Percentiles rank a stretch among this genome's conserved stretches.
Evolutionary conservation across 2,329 filamentous ascomycete genomes (phyloP).

Genomic region (Ophiostoma perfectum): DNA sequence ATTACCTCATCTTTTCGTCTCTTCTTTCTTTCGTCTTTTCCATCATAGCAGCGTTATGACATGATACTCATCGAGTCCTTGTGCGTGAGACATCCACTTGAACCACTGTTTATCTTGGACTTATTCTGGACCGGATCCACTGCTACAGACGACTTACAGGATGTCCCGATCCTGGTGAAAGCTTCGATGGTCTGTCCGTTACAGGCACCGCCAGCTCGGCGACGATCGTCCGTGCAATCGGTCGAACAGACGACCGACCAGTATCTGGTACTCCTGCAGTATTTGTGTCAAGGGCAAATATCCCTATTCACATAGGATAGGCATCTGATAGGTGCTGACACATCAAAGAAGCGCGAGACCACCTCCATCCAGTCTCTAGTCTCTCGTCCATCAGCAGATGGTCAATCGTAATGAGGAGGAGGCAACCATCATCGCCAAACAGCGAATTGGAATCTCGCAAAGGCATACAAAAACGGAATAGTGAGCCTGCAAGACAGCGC

Average conservation of each 20-base stretch:
- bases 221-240: not conserved
- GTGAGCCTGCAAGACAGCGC: not conserved
- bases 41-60: too few species aligned
- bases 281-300: too few species aligned
- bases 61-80: not conserved
- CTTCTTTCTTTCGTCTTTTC: not conserved
- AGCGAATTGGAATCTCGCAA: not conserved
- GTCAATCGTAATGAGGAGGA: not conserved
- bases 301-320: not conserved
- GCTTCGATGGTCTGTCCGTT: not conserved
- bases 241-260: too few species aligned
- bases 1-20: not conserved
- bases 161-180: not conserved
- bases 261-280: too few species aligned
- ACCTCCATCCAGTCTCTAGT: not conserved
- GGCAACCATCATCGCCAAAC: not conserved
- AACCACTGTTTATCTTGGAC: conserved; percentile 4
- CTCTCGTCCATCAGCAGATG: not conserved
- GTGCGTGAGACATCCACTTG: not conserved
- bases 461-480: not conserved
- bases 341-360: not conserved
- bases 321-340: not conserved
- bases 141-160: not conserved
- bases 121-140: conserved; percentile 3
- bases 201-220: not conserved